Percentiles rank a stretch among this genome's conserved stretches.
These are phyloP conservation scores for Zymoseptoria passerinii DNA, from an alignment of 2,329 filamentous ascomycete genomes.

Conservation along the genomic window DNA sequence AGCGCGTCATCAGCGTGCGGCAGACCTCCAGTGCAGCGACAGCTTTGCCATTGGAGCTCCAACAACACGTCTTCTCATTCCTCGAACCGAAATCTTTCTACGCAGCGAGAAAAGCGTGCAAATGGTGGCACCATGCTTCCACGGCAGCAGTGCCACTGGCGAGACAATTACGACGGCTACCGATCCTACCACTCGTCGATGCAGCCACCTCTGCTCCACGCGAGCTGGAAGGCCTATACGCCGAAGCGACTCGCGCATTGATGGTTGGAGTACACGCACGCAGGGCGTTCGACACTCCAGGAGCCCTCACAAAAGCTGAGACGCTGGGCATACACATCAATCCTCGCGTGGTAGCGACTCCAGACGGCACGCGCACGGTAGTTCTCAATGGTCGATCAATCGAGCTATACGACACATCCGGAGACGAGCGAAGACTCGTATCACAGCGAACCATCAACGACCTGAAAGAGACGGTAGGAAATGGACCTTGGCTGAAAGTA, in stretches of 20 bases:
- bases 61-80: constrained; percentile 28
- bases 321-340: constrained; percentile 13
- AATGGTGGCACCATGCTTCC: constrained; percentile 28
- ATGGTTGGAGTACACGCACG: constrained; percentile 25
- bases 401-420: constrained; percentile 24
- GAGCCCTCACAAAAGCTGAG: constrained; percentile 10
- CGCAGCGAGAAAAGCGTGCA: constrained; percentile 25
- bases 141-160: constrained; percentile 23
- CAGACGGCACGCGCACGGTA: constrained; percentile 20
- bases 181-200: constrained; percentile 21
- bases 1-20: constrained; percentile 11
- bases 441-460: constrained; percentile 25
- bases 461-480: constrained; percentile 26
- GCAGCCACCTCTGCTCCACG: constrained; percentile 13
- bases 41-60: constrained; percentile 27
- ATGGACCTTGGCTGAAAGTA: constrained; percentile 27
- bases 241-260: constrained; percentile 24
- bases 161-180: constrained; percentile 25
- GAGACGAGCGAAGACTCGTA: constrained; percentile 10
- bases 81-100: constrained; percentile 28
- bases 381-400: constrained; percentile 26
- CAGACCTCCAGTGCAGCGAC: constrained; percentile 18
- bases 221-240: constrained; percentile 22
- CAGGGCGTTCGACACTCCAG: constrained; percentile 14
- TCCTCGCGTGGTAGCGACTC: constrained; percentile 18